Evolutionary conservation across 2,329 filamentous ascomycete genomes (phyloP), one percentile per base, ranked within the genome.

Genomic region (Penicillium digitatum): DNA sequence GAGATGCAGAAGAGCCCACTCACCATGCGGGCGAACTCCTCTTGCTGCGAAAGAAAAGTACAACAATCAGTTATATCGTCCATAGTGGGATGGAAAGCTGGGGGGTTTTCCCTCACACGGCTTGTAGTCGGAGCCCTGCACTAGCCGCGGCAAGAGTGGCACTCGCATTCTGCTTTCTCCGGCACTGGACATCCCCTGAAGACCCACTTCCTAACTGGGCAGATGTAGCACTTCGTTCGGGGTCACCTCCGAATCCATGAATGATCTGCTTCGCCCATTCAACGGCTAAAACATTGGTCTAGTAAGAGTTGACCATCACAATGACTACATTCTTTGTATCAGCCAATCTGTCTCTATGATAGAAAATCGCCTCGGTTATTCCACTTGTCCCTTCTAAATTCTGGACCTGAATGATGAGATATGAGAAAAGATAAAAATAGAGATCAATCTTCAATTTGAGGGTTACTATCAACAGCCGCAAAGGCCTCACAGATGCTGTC

Each of bases 221-320:
- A 2, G 74, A 79, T n/a, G 79, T 68, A 0, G 72, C 73, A 56
- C 81, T 79, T n/a, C 68, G 66, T 1, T 65, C 37, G 1, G 75
- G 67, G 51, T 81, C 77, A 11, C 82, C 81, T 12, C 80, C 80
- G 55, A 84, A 84, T 1, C 67, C 66, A 5, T 62, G 73, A 18
- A 82, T 78, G 60, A 83, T 81, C 43, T 76, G 69, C 3, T 71
- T 71, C 0, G 80, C 66, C 81, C 81, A 83, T 65, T 82, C 76
- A 0, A 82, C 64, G 0, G 78, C 79, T 9, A 76, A 76, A 59
- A 1, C 81, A 74, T 60, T 83, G 80, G 57, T 84, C 82, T 8
- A 77, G 71, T 3, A 84, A 58, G 74, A 74, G 59, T 77, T 78
- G 57, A 74, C 66, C 0, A 70, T 72, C 4, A 77, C 72, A 4